Conservation (phyloP, 2,329 filamentous ascomycete species). For the Didymella pinodella region DNA sequence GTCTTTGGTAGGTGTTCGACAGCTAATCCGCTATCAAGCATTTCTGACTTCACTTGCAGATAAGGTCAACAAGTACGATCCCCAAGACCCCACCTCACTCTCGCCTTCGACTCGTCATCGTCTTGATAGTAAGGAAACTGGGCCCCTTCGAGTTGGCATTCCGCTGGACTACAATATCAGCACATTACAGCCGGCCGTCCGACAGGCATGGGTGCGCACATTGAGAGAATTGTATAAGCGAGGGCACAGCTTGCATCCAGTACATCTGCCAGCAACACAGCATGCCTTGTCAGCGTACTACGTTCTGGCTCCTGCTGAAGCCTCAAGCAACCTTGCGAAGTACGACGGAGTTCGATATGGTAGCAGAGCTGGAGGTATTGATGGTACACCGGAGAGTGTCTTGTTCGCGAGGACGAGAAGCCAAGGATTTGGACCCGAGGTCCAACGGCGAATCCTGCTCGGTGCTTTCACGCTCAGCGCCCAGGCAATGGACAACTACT, state of each 20-base stretch:
- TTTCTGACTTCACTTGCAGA: conserved; percentile 44
- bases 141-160: conserved; percentile 60
- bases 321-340: conserved; percentile 93
- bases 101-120: conserved; percentile 62
- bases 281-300: conserved; percentile 94
- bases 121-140: conserved; percentile 16
- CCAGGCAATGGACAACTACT: conserved; percentile 93
- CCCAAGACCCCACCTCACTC: conserved; percentile 77
- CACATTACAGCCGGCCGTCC: conserved; percentile 76
- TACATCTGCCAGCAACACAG: conserved; percentile 83
- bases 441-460: conserved; percentile 84
- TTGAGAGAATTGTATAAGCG: conserved; percentile 66
- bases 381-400: conserved; percentile 60
- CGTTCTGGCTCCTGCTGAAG: conserved; percentile 91
- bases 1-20: conserved; percentile 51
- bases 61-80: conserved; percentile 67
- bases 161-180: conserved; percentile 84
- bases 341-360: conserved; percentile 98
- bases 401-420: conserved; percentile 77
- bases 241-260: conserved; percentile 76
- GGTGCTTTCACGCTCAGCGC: conserved; percentile 91
- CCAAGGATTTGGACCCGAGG: conserved; percentile 80
- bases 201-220: conserved; percentile 71
- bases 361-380: conserved; percentile 62
- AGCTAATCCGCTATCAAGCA: not conserved